These are phyloP conservation scores for Stygiomarasmius scandens DNA, from an alignment of 1,284 basidiomycete genomes.

Conservation along the genomic window DNA sequence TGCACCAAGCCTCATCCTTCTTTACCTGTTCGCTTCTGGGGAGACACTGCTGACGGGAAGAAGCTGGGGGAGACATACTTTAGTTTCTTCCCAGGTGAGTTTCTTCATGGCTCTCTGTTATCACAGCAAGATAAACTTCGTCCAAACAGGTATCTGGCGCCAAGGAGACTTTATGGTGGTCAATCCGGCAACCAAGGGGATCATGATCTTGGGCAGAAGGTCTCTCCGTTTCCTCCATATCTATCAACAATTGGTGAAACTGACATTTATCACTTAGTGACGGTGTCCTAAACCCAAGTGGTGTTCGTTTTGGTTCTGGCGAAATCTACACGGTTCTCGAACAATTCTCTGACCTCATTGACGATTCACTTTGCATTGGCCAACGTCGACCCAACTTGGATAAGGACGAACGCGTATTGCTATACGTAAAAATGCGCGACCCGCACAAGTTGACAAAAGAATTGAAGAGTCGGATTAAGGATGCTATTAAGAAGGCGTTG, in stretches of 20 bases:
- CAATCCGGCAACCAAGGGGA: constrained; percentile 64
- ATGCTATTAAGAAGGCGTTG: constrained; percentile 63
- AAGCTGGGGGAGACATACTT: constrained; percentile 82
- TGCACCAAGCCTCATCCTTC: constrained; percentile 82
- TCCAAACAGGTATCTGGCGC: constrained; percentile 55
- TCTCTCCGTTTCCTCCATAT: constrained; percentile 22
- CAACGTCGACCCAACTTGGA: constrained; percentile 70
- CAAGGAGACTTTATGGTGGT: constrained; percentile 72
- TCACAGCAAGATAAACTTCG: neutral
- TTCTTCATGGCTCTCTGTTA: neutral
- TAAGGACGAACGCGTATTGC: constrained; percentile 81
- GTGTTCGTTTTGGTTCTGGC: constrained; percentile 85
- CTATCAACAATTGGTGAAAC: neutral
- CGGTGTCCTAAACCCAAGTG: constrained; percentile 80
- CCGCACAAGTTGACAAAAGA: constrained; percentile 51
- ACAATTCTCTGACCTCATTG: constrained; percentile 55
- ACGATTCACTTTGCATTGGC: constrained; percentile 82
- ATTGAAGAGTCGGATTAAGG: constrained; percentile 56
- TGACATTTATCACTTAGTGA: constrained; percentile 43
- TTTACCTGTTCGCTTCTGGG: constrained; percentile 84
- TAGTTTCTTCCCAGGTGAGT: constrained; percentile 61
- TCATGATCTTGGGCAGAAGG: constrained; percentile 67
- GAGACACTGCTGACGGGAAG: constrained; percentile 57
- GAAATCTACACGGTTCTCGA: constrained; percentile 87
- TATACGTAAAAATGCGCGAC: constrained; percentile 79